These are phyloP conservation scores for Cinnamomum micranthum DNA, from an alignment of 164 flowering plant species.

Conservation along the genomic window DNA sequence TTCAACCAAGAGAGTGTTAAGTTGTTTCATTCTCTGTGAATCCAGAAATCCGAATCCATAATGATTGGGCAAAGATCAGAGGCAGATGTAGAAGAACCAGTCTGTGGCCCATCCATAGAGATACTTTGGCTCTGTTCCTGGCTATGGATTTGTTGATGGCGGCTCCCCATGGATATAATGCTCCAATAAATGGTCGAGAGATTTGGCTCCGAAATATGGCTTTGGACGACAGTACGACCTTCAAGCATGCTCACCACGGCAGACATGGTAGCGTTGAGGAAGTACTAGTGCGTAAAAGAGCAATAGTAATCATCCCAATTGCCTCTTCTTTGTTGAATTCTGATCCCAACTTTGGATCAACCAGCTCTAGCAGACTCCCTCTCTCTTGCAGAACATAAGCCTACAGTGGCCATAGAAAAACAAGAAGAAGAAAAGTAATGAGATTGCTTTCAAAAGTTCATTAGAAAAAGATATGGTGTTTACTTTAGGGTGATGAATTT, in stretches of 20 bases:
- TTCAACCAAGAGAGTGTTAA: neutral
- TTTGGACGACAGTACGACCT: constrained; percentile 15
- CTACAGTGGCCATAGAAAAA: constrained; percentile 4
- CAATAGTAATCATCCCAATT: constrained; percentile 20
- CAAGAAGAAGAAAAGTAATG: neutral
- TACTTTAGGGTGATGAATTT: too few species aligned
- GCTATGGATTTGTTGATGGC: neutral
- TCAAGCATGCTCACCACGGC: constrained; percentile 30
- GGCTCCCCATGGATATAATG: constrained; percentile 10
- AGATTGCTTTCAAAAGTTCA: too few species aligned
- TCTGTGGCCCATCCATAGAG: constrained; percentile 19
- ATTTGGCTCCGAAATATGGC: constrained; percentile 5
- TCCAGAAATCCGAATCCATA: constrained; percentile 16
- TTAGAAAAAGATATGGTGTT: too few species aligned
- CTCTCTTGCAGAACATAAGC: constrained; percentile 21
- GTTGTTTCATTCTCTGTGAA: constrained; percentile 1
- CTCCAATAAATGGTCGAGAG: neutral
- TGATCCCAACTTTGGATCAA: constrained; percentile 25
- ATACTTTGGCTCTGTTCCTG: constrained; percentile 1
- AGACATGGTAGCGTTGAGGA: constrained; percentile 29
- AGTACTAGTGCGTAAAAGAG: constrained; percentile 24
- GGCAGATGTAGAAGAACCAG: constrained; percentile 17
- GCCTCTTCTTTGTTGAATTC: constrained; percentile 23
- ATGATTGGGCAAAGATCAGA: constrained; percentile 17
- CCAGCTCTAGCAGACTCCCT: constrained; percentile 25